These are phyloP conservation scores for Trichoderma harzianum DNA, from an alignment of 2,329 filamentous ascomycete genomes.

Conservation along the genomic window DNA sequence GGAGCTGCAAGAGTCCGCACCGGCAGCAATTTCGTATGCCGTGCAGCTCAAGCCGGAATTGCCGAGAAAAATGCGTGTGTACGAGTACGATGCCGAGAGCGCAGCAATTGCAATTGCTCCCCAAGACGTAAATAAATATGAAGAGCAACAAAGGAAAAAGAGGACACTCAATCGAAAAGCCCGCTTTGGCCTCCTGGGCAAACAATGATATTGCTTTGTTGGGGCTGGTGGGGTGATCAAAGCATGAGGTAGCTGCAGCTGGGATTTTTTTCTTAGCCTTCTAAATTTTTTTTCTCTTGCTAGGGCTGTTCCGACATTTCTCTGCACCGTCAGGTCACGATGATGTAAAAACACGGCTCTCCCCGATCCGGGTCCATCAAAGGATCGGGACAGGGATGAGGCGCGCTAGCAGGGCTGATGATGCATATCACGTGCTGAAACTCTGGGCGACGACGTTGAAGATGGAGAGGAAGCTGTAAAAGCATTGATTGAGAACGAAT, in stretches of 20 bases:
- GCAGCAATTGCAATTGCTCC: background rate
- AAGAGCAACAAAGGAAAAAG: background rate
- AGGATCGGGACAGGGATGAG: background rate
- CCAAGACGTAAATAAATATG: background rate
- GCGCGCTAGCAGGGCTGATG: constrained; percentile 9
- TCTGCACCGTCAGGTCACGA: constrained; percentile 3
- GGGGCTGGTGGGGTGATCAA: constrained; percentile 7
- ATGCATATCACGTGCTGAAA: constrained; percentile 3
- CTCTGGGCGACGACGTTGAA: background rate
- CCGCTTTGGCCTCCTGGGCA: background rate
- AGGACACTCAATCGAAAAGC: background rate
- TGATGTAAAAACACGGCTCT: constrained; percentile 15
- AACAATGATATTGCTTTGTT: background rate
- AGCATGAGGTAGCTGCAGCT: background rate
- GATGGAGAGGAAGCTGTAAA: background rate
- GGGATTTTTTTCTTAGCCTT: background rate
- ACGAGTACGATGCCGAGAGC: background rate
- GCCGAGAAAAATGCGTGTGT: background rate
- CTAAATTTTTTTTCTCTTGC: background rate
- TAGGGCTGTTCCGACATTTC: background rate
- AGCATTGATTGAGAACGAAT: background rate
- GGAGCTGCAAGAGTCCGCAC: constrained; percentile 13
- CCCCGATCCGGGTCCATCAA: constrained; percentile 3
- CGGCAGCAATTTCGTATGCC: background rate
- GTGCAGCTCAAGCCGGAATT: background rate